Percentiles rank a stretch among this genome's conserved stretches.
These are phyloP conservation scores for Solanum gracilifrons DNA, from an alignment of 257 asterid species.

Conservation along the genomic window DNA sequence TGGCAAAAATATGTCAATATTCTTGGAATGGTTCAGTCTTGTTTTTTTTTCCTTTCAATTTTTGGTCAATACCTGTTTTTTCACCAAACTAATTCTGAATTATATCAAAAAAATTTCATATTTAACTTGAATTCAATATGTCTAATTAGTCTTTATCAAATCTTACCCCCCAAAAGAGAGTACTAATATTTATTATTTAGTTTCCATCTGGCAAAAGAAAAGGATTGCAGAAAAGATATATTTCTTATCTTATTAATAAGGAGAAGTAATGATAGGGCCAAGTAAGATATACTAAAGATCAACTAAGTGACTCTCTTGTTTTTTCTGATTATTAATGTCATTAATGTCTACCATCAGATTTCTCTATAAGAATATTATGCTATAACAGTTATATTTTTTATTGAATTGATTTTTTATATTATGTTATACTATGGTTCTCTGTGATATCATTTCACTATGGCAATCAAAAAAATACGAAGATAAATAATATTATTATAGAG, in stretches of 20 bases:
- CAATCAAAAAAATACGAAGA: background rate
- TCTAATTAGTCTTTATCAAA: background rate
- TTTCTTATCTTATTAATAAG: background rate
- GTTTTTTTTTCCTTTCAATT: background rate
- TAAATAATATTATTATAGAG: background rate
- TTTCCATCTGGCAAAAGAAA: conserved; percentile 1
- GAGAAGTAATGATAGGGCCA: background rate
- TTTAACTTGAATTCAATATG: rapidly evolving
- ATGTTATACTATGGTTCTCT: background rate
- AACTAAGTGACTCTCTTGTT: background rate
- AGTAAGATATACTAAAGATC: background rate
- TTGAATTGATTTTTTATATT: background rate
- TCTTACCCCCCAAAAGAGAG: background rate
- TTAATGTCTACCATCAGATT: background rate
- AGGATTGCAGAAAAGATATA: background rate
- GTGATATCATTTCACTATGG: background rate
- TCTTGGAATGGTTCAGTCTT: conserved; percentile 1
- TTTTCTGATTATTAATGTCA: background rate
- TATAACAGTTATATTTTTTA: background rate
- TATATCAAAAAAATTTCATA: too few species aligned
- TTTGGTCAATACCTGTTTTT: too few species aligned
- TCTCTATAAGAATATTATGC: background rate
- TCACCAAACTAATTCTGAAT: too few species aligned
- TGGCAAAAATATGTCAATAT: conserved; percentile 1
- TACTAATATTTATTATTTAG: background rate